These are phyloP conservation scores for Cryptomeria japonica DNA, from an alignment of 75 land plant genomes.

Conservation along the genomic window DNA sequence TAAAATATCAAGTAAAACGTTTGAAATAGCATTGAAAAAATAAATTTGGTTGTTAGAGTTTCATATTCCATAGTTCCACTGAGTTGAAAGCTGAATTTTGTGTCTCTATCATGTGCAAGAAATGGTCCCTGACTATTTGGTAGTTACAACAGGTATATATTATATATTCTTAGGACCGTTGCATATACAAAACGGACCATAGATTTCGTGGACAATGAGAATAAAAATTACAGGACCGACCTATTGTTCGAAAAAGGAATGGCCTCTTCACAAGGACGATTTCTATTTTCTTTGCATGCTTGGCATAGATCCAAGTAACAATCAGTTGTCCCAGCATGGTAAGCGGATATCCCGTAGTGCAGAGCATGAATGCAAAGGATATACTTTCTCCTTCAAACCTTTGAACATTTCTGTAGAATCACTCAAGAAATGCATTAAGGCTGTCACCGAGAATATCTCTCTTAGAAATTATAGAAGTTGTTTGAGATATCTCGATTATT, in stretches of 20 bases:
- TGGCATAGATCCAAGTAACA: constrained; percentile 31
- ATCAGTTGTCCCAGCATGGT: constrained; percentile 68
- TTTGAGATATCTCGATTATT: neutral
- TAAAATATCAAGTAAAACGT: too few relatives aligned
- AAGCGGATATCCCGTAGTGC: constrained; percentile 5
- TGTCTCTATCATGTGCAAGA: neutral
- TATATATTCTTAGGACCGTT: too few relatives aligned
- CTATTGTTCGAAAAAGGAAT: too few relatives aligned
- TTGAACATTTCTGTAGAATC: constrained; percentile 62
- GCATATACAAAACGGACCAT: too few relatives aligned
- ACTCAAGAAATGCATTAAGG: constrained; percentile 65
- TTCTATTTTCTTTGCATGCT: neutral
- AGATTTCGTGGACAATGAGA: too few relatives aligned
- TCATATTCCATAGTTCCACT: neutral
- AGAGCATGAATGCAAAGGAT: constrained; percentile 83
- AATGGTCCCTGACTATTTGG: too few relatives aligned
- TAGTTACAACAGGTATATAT: too few relatives aligned
- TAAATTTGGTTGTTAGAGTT: neutral
- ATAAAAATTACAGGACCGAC: too few relatives aligned
- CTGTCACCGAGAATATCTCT: neutral
- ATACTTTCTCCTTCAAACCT: constrained; percentile 38
- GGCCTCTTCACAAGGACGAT: too few relatives aligned
- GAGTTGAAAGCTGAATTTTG: neutral
- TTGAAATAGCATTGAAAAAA: too few relatives aligned
- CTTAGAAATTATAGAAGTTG: constrained; percentile 44